Evolutionary conservation across 371 early-diverging fungal species (phyloP), one percentile per base, ranked within the genome.

Genomic region (Mortierella sp.): DNA sequence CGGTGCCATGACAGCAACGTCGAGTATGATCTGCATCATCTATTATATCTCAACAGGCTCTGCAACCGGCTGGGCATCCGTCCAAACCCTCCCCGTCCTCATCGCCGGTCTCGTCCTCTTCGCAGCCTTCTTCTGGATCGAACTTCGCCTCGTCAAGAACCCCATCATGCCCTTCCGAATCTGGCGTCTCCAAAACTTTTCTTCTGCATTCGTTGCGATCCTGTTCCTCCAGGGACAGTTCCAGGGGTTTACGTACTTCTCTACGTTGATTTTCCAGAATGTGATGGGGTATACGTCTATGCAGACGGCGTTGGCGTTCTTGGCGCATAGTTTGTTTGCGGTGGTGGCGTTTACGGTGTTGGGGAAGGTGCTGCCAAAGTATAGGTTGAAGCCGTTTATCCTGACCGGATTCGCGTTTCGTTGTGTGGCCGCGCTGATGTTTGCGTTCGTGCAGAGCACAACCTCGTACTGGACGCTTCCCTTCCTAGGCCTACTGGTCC

Each of bases 401-500:
- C 71, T 81, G 0, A 58, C 73, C 0, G 84, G 84, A 2, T 84
- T 81, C 71, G 48, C 71, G n/a, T 74, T 84, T 43, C 75, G 78
- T 0, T 77, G 78, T 14, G 74, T 48, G 1, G 75, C 84, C 18
- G 81, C 81, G 4, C 12, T 84, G 32, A 78, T 84, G 74, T 84
- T 78, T 56, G 81, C 78, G 32, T 81, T 78, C 68, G 81, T 81
- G 16, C 56, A 29, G 0, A 27, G 65, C 4, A 73, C 38, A 1
- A 84, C 75, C 49, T 81, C 81, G n/a, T 84, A 84, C 43, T 84
- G 84, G 84, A 74, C 76, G 44, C 71, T 84, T 21, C 84, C 84
- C 1, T 84, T 84, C 70, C 44, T 75, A 3, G 81, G 81, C 1
- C 55, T 84, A 46, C 44, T 84, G 16, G 71, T 84, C 6, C 81